These are phyloP conservation scores for Trametes gibbosa DNA, from an alignment of 768 basidiomycete genomes.

Conservation along the genomic window DNA sequence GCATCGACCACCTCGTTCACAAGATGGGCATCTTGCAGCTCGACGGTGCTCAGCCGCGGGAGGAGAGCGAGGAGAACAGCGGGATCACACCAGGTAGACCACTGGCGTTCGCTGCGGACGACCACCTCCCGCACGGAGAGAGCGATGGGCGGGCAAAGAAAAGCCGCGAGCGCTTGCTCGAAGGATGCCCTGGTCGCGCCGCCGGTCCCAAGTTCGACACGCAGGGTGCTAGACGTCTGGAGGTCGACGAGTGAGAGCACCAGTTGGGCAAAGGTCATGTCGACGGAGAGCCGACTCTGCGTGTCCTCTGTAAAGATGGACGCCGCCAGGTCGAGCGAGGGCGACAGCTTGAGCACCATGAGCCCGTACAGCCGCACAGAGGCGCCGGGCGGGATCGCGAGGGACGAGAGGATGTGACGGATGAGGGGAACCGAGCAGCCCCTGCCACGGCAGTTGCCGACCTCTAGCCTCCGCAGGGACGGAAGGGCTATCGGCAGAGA, in stretches of 20 bases:
- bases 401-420: background rate
- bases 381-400: background rate
- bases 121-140: background rate
- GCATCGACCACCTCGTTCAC: background rate
- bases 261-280: conserved; percentile 4
- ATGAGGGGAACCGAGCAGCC: background rate
- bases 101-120: conserved; percentile 4
- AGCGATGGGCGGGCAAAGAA: background rate
- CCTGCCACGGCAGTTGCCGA: conserved; percentile 2
- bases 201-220: conserved; percentile 7
- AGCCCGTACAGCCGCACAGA: background rate
- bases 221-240: background rate
- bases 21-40: background rate
- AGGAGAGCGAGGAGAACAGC: background rate
- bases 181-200: conserved; percentile 1
- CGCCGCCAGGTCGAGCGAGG: background rate
- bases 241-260: background rate
- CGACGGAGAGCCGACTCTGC: background rate
- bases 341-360: background rate
- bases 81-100: conserved; percentile 15
- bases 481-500: background rate
- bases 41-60: background rate
- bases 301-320: background rate
- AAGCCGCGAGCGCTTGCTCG: background rate
- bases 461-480: background rate